These are phyloP conservation scores for Puccinia novopanici DNA, from an alignment of 1,284 basidiomycete species.

Conservation along the genomic window DNA sequence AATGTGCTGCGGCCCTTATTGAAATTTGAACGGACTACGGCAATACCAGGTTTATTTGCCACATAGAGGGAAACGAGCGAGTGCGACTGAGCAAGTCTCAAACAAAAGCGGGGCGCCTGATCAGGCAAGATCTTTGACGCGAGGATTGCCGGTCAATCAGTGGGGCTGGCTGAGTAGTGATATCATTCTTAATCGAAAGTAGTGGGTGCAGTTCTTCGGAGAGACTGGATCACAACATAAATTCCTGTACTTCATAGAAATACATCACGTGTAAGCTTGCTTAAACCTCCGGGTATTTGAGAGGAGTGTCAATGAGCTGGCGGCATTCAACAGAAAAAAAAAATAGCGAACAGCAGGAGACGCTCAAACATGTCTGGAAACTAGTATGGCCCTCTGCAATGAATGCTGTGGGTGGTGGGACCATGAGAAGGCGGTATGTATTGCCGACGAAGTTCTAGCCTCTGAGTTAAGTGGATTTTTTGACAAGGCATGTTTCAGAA, in stretches of 20 bases:
- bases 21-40: not conserved
- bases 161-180: slow-evolving; percentile 7
- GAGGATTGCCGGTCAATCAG: slow-evolving; percentile 10
- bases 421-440: not conserved
- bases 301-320: slow-evolving; percentile 15
- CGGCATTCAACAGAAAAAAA: slow-evolving; percentile 18
- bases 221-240: not conserved
- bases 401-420: not conserved
- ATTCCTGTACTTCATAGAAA: slow-evolving; percentile 20
- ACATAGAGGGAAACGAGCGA: not conserved
- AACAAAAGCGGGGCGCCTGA: slow-evolving; percentile 16
- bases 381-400: not conserved
- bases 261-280: slow-evolving; percentile 26
- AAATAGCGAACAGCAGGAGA: not conserved
- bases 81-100: not conserved
- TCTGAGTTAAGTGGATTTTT: not conserved
- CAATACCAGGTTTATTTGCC: not conserved
- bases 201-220: slow-evolving; percentile 9
- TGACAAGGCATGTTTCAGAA: slow-evolving; percentile 10
- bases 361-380: slow-evolving; percentile 6
- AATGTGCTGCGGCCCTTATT: not conserved
- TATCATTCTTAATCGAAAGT: slow-evolving; percentile 1
- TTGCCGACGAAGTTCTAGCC: not conserved
- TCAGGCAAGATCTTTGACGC: not conserved
- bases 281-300: slow-evolving; percentile 8